These are phyloP conservation scores for Neurospora sp. DNA, from an alignment of 495 filamentous ascomycete genomes.

Conservation along the genomic window DNA sequence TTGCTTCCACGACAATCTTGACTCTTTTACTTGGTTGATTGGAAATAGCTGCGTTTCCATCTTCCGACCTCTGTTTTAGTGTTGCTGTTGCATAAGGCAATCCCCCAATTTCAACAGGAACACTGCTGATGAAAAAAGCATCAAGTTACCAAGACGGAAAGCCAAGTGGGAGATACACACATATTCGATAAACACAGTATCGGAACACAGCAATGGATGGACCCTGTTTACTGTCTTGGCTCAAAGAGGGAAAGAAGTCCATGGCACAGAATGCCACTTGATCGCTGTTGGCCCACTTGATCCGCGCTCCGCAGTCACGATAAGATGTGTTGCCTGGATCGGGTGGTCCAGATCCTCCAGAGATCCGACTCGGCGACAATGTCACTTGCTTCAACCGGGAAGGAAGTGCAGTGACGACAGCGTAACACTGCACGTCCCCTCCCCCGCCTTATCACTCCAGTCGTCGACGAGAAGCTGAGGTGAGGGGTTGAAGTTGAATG, in stretches of 20 bases:
- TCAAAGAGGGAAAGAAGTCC: not conserved
- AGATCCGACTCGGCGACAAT: not conserved
- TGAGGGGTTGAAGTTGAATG: not conserved
- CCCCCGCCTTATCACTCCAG: not conserved
- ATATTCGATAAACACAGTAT: not conserved
- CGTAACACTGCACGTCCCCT: not conserved
- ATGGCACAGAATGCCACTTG: not conserved
- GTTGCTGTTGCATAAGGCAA: not conserved
- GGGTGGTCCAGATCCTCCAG: not conserved
- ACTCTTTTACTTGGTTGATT: not conserved
- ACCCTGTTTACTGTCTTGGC: not conserved
- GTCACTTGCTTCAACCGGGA: not conserved
- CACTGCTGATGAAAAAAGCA: not conserved
- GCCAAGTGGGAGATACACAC: not conserved
- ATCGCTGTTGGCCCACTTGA: not conserved
- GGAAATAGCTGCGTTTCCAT: not conserved
- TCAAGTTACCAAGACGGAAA: not conserved
- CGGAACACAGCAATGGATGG: not conserved
- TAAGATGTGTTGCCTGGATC: not conserved
- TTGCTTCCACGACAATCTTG: not conserved
- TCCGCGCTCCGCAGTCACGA: not conserved
- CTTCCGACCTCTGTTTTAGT: not conserved
- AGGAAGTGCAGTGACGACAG: not conserved
- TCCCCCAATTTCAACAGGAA: not conserved
- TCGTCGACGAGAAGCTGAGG: not conserved